These are phyloP conservation scores for Pseudogymnoascus sp. DNA, from an alignment of 2,329 filamentous ascomycete species.

Conservation along the genomic window DNA sequence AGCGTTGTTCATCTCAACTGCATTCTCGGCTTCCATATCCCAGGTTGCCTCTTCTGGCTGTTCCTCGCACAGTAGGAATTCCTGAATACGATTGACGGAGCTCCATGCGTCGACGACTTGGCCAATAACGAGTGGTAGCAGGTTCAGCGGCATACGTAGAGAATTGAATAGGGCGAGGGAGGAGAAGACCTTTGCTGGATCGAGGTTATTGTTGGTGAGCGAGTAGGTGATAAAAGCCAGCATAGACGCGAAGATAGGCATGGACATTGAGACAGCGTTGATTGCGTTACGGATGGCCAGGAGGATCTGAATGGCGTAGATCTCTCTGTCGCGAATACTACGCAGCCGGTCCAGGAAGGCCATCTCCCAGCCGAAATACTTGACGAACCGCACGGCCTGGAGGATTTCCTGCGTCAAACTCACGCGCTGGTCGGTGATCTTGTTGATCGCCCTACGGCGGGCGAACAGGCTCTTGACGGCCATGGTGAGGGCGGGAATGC, in stretches of 20 bases:
- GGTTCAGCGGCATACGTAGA: conserved; percentile 78
- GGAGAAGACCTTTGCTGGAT: conserved; percentile 77
- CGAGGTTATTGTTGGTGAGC: conserved; percentile 53
- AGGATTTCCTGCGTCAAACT: conserved; percentile 87
- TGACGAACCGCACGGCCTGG: conserved; percentile 86
- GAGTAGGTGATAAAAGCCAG: conserved; percentile 79
- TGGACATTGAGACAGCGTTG: conserved; percentile 51
- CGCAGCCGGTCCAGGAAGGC: conserved; percentile 72
- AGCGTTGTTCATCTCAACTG: conserved; percentile 62
- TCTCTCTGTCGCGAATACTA: conserved; percentile 66
- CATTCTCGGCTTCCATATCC: conserved; percentile 50
- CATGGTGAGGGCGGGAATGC: conserved; percentile 66
- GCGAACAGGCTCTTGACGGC: conserved; percentile 70
- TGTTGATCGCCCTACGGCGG: conserved; percentile 75
- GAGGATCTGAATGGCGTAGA: conserved; percentile 73
- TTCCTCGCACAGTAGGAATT: conserved; percentile 82
- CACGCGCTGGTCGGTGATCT: conserved; percentile 86
- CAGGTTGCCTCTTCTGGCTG: conserved; percentile 58
- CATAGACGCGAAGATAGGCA: conserved; percentile 89
- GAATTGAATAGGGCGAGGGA: conserved; percentile 91
- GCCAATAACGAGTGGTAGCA: conserved; percentile 79
- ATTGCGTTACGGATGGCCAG: conserved; percentile 62
- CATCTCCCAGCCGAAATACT: conserved; percentile 92
- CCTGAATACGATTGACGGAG: conserved; percentile 75
- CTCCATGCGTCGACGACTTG: conserved; percentile 85